Percentiles rank a stretch among this genome's conserved stretches.
phyloP scores from a whole-genome alignment of 2,329 filamentous ascomycete species.

The Calonectria montana region DNA sequence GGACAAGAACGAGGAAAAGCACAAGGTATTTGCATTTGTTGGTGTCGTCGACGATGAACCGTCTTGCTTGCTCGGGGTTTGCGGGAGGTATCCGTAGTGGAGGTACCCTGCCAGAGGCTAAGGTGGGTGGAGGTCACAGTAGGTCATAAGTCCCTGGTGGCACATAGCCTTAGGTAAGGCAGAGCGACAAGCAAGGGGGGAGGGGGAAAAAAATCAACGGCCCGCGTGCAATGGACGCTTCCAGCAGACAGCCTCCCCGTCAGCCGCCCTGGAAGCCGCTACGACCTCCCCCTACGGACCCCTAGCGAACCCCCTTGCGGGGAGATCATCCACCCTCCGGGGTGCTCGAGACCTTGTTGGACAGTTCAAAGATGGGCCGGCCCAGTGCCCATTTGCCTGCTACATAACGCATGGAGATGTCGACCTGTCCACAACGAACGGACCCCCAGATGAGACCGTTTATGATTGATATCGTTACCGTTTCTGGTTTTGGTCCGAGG shows the following conservation, averaged over 20 bases:
- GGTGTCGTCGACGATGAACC: conserved; percentile 11
- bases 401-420: conserved; percentile 15
- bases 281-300: not conserved
- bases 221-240: conserved; percentile 1
- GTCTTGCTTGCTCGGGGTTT: conserved; percentile 18
- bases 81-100: conserved; percentile 24
- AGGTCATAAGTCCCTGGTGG: conserved; percentile 17
- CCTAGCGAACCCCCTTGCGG: not conserved
- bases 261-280: not conserved
- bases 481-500: not conserved
- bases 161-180: conserved; percentile 22
- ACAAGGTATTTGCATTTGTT: conserved; percentile 21
- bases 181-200: not conserved
- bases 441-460: conserved; percentile 15
- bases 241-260: conserved; percentile 5
- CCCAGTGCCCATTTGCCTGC: conserved; percentile 25
- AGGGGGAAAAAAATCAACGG: conserved; percentile 1
- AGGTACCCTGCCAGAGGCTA: conserved; percentile 12
- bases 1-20: not conserved
- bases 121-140: conserved; percentile 15
- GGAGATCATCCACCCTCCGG: conserved; percentile 13
- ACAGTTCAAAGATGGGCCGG: conserved; percentile 24
- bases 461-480: not conserved
- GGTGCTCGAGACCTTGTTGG: conserved; percentile 8
- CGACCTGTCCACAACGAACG: conserved; percentile 21